A percentile compares a stretch with the other conserved stretches of the same genome.
phyloP scores from a whole-genome alignment of 345 rosid genomes.

The Euphorbia pulcherrima region DNA sequence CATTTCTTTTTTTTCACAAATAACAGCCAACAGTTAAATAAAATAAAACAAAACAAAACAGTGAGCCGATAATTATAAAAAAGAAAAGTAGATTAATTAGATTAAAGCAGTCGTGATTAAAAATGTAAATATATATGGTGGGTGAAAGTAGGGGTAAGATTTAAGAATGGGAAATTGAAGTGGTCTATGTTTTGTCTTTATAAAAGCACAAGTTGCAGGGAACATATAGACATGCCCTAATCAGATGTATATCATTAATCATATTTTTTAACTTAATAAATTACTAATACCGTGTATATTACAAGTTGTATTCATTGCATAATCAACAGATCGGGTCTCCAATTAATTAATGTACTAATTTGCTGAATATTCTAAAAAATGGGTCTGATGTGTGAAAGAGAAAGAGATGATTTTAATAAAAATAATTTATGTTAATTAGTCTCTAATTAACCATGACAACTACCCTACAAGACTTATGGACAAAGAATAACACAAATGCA shows the following conservation, averaged over 20 bases:
- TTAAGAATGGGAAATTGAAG: slow-evolving; percentile 24
- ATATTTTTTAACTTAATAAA: too few relatives aligned
- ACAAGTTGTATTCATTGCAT: slow-evolving; percentile 26
- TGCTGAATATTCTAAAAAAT: slow-evolving; percentile 28
- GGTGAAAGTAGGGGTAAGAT: slow-evolving; percentile 9
- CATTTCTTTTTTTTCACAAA: too few relatives aligned
- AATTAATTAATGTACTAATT: slow-evolving; percentile 2
- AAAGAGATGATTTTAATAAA: not conserved
- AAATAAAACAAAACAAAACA: too few relatives aligned
- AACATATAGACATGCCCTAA: not conserved
- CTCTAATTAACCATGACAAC: slow-evolving; percentile 15
- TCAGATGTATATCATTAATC: too few relatives aligned
- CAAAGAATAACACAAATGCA: slow-evolving; percentile 8
- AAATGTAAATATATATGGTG: not conserved
- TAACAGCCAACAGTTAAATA: too few relatives aligned
- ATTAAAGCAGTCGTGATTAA: too few relatives aligned
- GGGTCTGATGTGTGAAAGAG: slow-evolving; percentile 18
- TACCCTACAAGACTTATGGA: slow-evolving; percentile 15
- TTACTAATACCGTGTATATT: not conserved
- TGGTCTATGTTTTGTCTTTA: not conserved
- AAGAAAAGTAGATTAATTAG: too few relatives aligned
- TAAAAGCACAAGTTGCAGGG: not conserved
- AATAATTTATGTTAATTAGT: not conserved
- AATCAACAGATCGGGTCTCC: slow-evolving; percentile 23
- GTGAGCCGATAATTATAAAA: too few relatives aligned